Evolutionary conservation across 306 rosid genomes (phyloP), one percentile per base, ranked within the genome.

Genomic region (Medicago lupulina): DNA sequence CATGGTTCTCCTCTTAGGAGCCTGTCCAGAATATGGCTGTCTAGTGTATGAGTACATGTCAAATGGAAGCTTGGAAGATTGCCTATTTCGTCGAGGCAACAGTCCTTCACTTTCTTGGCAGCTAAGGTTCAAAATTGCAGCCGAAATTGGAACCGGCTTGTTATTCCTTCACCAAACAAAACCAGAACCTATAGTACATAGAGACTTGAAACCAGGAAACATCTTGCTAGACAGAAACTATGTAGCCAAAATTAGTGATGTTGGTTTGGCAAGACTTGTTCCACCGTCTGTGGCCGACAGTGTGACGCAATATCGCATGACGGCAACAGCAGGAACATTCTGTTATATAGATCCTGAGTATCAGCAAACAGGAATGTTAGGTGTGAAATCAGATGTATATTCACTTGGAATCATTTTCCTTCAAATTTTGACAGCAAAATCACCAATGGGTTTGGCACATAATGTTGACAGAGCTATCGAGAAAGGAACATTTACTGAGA

Each of bases 1-100:
- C 92, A 94, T 94, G 97, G 98, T 94, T 66, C 97, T 94, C 47
- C 98, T 94, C 49, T 85, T 94, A 2, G 98, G 98, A 70, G 98
- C 98, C 51, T 94, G 98, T 75, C 98, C 98, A 1, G 98, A 94
- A 70, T 91, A 91, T 5, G 98, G 98, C 1, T 94, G 98, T 80
- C 83, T 94, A 23, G 98, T 92, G 9, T 94, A 94, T 1, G 98
- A 94, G 88, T 87, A 71, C 89, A 90, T 94, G 97, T 89, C 90
- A 7, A 89, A 87, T 23, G 98, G 98, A 70, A 94, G 97, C 86
- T 86, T 94, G 59, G 97, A 94, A 9, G 96, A 94, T 62, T 64
- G 97, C 39, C 91, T 94, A 8, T 86, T 88, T 50, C 73, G 89
- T 16, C 60, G 79, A 74, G 93, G 91, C 63, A 84, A 86, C 84